These are phyloP conservation scores for Asterophora lycoperdoides DNA, from an alignment of 768 basidiomycete genomes.

Conservation along the genomic window DNA sequence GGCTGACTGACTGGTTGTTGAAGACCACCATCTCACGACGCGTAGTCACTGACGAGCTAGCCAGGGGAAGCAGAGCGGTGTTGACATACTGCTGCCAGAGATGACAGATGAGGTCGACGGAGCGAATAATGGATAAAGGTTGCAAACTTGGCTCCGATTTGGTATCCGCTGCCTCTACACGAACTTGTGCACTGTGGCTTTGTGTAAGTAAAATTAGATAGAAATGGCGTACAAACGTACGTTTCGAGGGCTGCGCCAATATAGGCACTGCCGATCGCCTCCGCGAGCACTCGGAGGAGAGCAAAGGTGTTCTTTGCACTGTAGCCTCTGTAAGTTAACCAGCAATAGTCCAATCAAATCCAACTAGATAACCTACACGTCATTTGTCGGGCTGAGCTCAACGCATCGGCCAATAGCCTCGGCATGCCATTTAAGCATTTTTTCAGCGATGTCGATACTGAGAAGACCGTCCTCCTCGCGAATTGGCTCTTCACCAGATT, in stretches of 20 bases:
- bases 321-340: conserved; percentile 2
- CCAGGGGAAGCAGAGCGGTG: conserved; percentile 84
- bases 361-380: conserved; percentile 60
- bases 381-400: conserved; percentile 75
- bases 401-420: conserved; percentile 94
- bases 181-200: conserved; percentile 55
- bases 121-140: conserved; percentile 56
- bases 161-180: conserved; percentile 67
- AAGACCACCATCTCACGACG: conserved; percentile 91
- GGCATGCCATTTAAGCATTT: conserved; percentile 96
- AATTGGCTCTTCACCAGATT: conserved; percentile 60
- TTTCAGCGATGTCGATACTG: conserved; percentile 73
- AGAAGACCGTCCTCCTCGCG: conserved; percentile 82
- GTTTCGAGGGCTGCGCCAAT: conserved; percentile 91
- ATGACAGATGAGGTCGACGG: conserved; percentile 85
- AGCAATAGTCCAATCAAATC: background rate
- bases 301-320: conserved; percentile 89
- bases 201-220: conserved; percentile 5
- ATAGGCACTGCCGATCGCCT: conserved; percentile 78
- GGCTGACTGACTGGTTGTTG: conserved; percentile 82
- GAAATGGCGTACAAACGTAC: conserved; percentile 41
- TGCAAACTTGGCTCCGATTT: conserved; percentile 80
- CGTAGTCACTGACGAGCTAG: conserved; percentile 78
- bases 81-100: conserved; percentile 97
- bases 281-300: conserved; percentile 79